Conservation (phyloP, 2,329 filamentous ascomycete genomes). For the Apiospora koreana region DNA sequence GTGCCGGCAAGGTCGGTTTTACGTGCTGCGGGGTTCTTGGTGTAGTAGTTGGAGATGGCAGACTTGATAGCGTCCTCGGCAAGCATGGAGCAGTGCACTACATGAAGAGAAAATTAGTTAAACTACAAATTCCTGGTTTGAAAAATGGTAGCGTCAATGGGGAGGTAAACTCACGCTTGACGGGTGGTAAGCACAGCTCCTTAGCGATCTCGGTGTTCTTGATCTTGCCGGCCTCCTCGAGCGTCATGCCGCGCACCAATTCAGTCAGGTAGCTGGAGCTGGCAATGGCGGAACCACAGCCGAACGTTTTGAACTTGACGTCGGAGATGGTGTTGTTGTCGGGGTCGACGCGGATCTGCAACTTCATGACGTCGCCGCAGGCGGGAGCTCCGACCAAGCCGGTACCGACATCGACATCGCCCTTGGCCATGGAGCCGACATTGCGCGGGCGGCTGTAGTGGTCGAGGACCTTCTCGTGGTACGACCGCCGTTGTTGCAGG, state of each 20-base stretch:
- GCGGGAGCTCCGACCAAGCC: conserved; percentile 83
- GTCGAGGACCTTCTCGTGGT: conserved; percentile 69
- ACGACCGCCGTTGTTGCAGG: conserved; percentile 41
- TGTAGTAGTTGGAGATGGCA: conserved; percentile 88
- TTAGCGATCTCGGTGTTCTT: conserved; percentile 98
- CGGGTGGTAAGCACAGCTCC: conserved; percentile 79
- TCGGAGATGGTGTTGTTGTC: conserved; percentile 73
- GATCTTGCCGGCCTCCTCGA: conserved; percentile 90
- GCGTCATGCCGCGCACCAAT: conserved; percentile 90
- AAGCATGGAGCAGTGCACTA: conserved; percentile 90
- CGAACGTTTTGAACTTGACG: conserved; percentile 85
- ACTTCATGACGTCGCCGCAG: conserved; percentile 91
- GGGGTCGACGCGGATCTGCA: conserved; percentile 82
- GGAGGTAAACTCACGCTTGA: conserved; percentile 60
- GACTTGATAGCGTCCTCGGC: conserved; percentile 93
- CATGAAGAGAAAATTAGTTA: conserved; percentile 29
- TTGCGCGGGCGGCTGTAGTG: conserved; percentile 81
- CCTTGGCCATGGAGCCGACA: conserved; percentile 75
- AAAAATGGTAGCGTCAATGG: neutral
- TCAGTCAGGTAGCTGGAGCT: conserved; percentile 94
- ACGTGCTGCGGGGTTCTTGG: conserved; percentile 79
- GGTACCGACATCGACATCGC: conserved; percentile 71
- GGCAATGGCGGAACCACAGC: conserved; percentile 84
- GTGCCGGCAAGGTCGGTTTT: conserved; percentile 78
- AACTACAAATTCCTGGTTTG: neutral